Percentiles rank a stretch among this genome's conserved stretches.
These are phyloP conservation scores for Trifolium dubium DNA, from an alignment of 306 rosid species.

Conservation along the genomic window DNA sequence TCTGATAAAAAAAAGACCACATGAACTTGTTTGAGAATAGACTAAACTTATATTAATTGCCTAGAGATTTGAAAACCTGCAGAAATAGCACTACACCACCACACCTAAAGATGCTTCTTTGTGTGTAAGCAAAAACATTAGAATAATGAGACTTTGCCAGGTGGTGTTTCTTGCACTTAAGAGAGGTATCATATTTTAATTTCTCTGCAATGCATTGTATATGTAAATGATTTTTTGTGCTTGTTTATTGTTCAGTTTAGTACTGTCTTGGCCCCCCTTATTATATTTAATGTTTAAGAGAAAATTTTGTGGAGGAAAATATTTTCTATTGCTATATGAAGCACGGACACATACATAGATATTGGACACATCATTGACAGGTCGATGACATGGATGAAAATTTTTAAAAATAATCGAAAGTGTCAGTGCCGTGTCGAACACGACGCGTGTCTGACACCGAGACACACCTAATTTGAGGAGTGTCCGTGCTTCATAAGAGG, in stretches of 20 bases:
- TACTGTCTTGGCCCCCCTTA: conserved; percentile 29
- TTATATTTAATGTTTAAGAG: not conserved
- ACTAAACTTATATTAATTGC: conserved; percentile 44
- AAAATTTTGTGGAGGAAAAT: conserved; percentile 11
- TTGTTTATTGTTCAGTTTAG: conserved; percentile 41
- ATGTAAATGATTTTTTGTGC: conserved; percentile 24
- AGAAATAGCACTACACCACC: conserved; percentile 43
- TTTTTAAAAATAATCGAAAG: too few relatives aligned
- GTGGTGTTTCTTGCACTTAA: conserved; percentile 43
- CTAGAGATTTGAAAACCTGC: conserved; percentile 58
- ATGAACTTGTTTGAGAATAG: conserved; percentile 29
- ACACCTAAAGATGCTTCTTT: conserved; percentile 57
- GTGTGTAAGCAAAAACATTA: conserved; percentile 44
- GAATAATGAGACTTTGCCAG: conserved; percentile 44
- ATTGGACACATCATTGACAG: too few relatives aligned
- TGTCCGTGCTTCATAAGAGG: not conserved
- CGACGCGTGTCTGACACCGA: too few relatives aligned
- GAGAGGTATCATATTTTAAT: conserved; percentile 35
- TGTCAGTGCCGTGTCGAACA: too few relatives aligned
- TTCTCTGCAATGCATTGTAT: conserved; percentile 37
- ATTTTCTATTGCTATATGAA: not conserved
- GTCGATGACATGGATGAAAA: too few relatives aligned
- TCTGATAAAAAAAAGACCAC: not conserved
- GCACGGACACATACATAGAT: too few relatives aligned
- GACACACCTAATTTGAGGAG: too few relatives aligned